Conservation (phyloP, 2,329 filamentous ascomycete genomes). For the Cercospora brassicicola region DNA sequence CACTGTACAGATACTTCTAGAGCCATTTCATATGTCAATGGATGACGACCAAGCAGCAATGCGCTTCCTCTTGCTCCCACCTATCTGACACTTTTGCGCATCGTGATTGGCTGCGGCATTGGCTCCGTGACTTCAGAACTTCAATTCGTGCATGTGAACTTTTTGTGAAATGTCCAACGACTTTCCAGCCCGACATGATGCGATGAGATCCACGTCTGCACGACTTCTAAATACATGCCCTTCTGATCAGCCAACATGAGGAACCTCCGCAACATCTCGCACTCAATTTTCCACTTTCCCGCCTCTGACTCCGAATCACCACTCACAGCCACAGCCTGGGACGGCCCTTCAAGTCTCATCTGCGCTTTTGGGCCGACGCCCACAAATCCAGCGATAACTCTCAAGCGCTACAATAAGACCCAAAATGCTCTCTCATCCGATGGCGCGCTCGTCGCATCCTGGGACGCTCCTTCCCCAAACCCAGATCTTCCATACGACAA, state of each 20-base stretch:
- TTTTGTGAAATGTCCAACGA: slow-evolving; percentile 8
- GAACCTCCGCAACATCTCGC: slow-evolving; percentile 78
- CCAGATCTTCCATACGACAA: slow-evolving; percentile 71
- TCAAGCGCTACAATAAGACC: slow-evolving; percentile 54
- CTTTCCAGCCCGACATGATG: neutral
- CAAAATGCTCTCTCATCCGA: slow-evolving; percentile 46
- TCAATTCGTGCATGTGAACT: slow-evolving; percentile 7
- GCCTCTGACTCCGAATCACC: slow-evolving; percentile 43
- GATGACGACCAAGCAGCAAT: slow-evolving; percentile 4
- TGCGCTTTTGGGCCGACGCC: slow-evolving; percentile 77
- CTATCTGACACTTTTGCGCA: slow-evolving; percentile 5
- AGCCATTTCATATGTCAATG: slow-evolving; percentile 15
- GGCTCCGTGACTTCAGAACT: slow-evolving; percentile 8
- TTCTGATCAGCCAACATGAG: slow-evolving; percentile 60
- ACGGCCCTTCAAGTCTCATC: slow-evolving; percentile 70
- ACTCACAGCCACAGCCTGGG: slow-evolving; percentile 81
- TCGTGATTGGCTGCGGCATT: slow-evolving; percentile 8
- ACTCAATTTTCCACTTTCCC: slow-evolving; percentile 62
- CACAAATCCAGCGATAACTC: slow-evolving; percentile 68
- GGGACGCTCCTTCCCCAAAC: slow-evolving; percentile 81
- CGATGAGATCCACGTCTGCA: neutral
- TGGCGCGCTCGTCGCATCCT: slow-evolving; percentile 66
- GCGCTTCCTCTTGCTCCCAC: slow-evolving; percentile 3
- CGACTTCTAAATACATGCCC: neutral
- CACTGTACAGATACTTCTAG: slow-evolving; percentile 14